A percentile compares a stretch with the other conserved stretches of the same genome.
Conservation (phyloP, 345 rosid species). For the thale cress (Arabidopsis thaliana) region TAIR10.1 NC_003076.8:1240001-1240500, state of each 20-base stretch:
- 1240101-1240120: slow-evolving; percentile 93
- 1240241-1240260: slow-evolving; percentile 79
- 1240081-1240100: slow-evolving; percentile 85
- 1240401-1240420: slow-evolving; percentile 8
- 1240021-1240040: slow-evolving; percentile 50
- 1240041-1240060: slow-evolving; percentile 39
- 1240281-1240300: background rate
- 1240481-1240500: slow-evolving; percentile 21
- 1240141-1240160: slow-evolving; percentile 62
- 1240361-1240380: slow-evolving; percentile 33
- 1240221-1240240: slow-evolving; percentile 76
- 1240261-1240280: slow-evolving; percentile 3
- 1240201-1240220: slow-evolving; percentile 60
- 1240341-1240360: background rate
- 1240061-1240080: slow-evolving; percentile 42
- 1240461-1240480: slow-evolving; percentile 38
- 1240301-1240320: slow-evolving; percentile 28
- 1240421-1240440: slow-evolving; percentile 7
- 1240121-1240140: slow-evolving; percentile 54
- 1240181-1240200: slow-evolving; percentile 45
- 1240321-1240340: slow-evolving; percentile 20
- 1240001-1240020: slow-evolving; percentile 52
- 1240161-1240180: slow-evolving; percentile 51
- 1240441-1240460: slow-evolving; percentile 30
- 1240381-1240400: slow-evolving; percentile 39